Conservation (phyloP, 345 rosid genomes). For the Pseudoturritis turrita region DNA sequence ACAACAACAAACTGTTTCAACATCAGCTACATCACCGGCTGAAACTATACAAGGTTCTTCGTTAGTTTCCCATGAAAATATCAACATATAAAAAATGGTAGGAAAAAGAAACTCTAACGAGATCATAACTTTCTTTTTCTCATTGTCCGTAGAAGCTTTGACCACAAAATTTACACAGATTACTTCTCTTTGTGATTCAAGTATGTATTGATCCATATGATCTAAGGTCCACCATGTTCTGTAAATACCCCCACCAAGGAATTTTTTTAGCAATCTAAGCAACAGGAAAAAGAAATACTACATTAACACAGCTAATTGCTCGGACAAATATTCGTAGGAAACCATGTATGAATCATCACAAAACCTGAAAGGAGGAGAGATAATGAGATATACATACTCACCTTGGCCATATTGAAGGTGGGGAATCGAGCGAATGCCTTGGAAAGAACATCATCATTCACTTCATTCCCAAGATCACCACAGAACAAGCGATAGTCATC, state of each 20-base stretch:
- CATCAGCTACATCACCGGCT: no score
- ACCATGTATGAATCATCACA: background rate
- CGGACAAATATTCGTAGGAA: background rate
- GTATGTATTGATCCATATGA: background rate
- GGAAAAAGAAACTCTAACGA: background rate
- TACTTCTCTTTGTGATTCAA: background rate
- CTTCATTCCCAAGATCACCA: slow-evolving; percentile 99
- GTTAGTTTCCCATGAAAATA: no score
- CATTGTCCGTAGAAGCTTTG: background rate
- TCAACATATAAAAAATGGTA: background rate
- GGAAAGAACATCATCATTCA: slow-evolving; percentile 97
- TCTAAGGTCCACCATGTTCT: background rate
- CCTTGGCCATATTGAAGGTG: slow-evolving; percentile 95
- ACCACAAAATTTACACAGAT: background rate
- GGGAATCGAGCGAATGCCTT: slow-evolving; percentile 95
- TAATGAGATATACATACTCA: slow-evolving; percentile 35
- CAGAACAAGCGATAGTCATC: slow-evolving; percentile 94
- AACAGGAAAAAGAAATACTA: background rate
- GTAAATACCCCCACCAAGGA: background rate
- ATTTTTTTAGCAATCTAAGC: slow-evolving; percentile 24
- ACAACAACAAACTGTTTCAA: no score
- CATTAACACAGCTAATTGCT: background rate
- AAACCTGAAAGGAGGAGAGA: slow-evolving; percentile 6
- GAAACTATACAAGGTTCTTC: no score
- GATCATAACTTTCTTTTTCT: background rate